Conservation (phyloP, 1,139 yeast species). For the Candida gigantensis region DNA sequence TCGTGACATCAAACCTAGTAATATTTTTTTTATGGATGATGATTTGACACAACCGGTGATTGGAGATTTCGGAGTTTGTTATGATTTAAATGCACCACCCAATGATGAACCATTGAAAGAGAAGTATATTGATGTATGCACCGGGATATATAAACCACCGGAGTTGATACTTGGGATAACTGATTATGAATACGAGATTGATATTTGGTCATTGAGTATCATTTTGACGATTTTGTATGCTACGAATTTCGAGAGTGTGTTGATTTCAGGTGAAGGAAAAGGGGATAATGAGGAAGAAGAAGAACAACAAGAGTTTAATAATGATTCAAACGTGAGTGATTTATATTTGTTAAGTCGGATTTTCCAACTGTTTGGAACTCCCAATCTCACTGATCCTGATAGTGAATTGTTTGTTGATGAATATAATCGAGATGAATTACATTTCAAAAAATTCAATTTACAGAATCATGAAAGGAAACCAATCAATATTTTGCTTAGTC, state of each 20-base stretch:
- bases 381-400: slow-evolving; percentile 49
- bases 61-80: slow-evolving; percentile 84
- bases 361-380: slow-evolving; percentile 69
- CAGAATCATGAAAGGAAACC: slow-evolving; percentile 18
- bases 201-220: slow-evolving; percentile 82
- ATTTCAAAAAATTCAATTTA: slow-evolving; percentile 34
- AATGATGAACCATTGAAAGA: slow-evolving; percentile 42
- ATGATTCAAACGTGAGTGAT: slow-evolving; percentile 46
- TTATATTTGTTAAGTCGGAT: slow-evolving; percentile 64
- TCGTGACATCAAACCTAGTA: slow-evolving; percentile 83
- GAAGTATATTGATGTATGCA: slow-evolving; percentile 72
- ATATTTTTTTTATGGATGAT: slow-evolving; percentile 53
- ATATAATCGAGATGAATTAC: slow-evolving; percentile 31
- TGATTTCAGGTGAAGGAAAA: slow-evolving; percentile 29
- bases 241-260: slow-evolving; percentile 40
- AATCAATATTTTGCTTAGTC: slow-evolving; percentile 25
- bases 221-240: slow-evolving; percentile 63
- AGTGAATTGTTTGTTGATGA: slow-evolving; percentile 38
- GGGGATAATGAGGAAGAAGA: too few species aligned
- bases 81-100: slow-evolving; percentile 21
- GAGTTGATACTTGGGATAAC: slow-evolving; percentile 74
- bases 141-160: slow-evolving; percentile 81
- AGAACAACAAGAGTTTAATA: too few species aligned
- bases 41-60: slow-evolving; percentile 42
- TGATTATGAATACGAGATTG: slow-evolving; percentile 63